Conservation (phyloP, 169 alveolate genomes). For the Plasmodium blacklocki region DNA sequence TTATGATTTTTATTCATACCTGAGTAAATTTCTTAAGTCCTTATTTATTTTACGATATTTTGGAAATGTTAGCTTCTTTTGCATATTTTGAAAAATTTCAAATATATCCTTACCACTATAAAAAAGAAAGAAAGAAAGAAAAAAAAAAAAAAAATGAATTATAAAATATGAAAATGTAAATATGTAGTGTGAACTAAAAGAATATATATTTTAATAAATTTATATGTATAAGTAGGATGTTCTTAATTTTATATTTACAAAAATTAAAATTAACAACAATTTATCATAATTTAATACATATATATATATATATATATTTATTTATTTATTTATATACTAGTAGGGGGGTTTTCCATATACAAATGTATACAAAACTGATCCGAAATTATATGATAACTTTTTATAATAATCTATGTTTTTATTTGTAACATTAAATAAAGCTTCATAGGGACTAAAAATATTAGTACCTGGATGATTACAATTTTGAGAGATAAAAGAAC, state of each 20-base stretch:
- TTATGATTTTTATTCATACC: constrained; percentile 21
- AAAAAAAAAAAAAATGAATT: not conserved
- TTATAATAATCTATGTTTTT: constrained; percentile 18
- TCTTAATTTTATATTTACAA: too few relatives aligned
- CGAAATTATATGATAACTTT: constrained; percentile 61
- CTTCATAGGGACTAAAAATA: constrained; percentile 64
- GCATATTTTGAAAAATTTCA: constrained; percentile 59
- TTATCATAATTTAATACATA: not conserved
- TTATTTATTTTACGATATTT: constrained; percentile 47
- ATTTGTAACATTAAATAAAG: constrained; percentile 39
- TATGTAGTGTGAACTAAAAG: not conserved
- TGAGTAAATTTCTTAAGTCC: constrained; percentile 41
- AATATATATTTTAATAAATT: too few relatives aligned
- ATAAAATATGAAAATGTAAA: constrained; percentile 6
- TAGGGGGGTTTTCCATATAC: constrained; percentile 62
- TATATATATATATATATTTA: constrained; percentile 7
- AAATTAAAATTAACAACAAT: too few relatives aligned
- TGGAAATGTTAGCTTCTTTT: constrained; percentile 51
- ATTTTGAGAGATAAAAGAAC: constrained; percentile 38
- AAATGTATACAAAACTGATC: constrained; percentile 67
- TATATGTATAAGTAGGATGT: too few relatives aligned
- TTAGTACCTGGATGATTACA: constrained; percentile 24
- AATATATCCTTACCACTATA: constrained; percentile 63
- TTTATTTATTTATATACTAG: constrained; percentile 27
- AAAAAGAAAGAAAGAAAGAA: not conserved